Conservation (phyloP, 139 green algal species). For the Haematococcus sp. region DNA sequence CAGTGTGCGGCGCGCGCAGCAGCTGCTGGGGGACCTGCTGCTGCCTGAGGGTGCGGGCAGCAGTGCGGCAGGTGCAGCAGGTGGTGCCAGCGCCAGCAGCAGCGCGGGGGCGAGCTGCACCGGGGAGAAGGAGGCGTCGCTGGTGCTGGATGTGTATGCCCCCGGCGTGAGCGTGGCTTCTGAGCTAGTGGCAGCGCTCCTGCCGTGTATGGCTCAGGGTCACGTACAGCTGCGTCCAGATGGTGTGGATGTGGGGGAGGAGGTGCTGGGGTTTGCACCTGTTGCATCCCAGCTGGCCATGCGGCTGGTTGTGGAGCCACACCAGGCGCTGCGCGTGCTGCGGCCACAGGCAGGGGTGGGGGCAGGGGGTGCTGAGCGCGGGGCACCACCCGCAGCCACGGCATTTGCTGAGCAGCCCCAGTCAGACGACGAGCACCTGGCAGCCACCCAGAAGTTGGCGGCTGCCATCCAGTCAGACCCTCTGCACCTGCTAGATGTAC, state of each 20-base stretch:
- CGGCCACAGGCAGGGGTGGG: too few relatives aligned
- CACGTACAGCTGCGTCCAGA: not conserved
- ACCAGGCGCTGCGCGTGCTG: too few relatives aligned
- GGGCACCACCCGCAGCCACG: too few relatives aligned
- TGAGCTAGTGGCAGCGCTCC: not conserved
- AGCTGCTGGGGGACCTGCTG: not conserved
- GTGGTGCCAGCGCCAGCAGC: not conserved
- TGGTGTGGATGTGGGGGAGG: not conserved
- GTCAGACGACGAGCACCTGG: too few relatives aligned
- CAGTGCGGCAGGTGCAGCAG: not conserved
- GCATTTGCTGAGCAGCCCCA: too few relatives aligned
- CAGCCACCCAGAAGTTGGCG: too few relatives aligned
- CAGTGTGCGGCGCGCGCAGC: too few relatives aligned
- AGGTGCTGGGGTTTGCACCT: not conserved
- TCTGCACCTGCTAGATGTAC: too few relatives aligned
- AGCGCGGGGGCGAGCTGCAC: not conserved
- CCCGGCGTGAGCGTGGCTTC: not conserved
- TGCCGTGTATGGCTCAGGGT: slow-evolving; percentile 5
- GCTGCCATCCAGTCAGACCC: too few relatives aligned
- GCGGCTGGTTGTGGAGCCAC: too few relatives aligned
- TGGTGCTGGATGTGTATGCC: not conserved
- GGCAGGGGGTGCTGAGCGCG: too few relatives aligned
- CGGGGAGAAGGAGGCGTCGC: not conserved
- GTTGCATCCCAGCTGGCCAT: not conserved
- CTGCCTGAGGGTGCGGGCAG: not conserved